phyloP scores from a whole-genome alignment of 2,329 filamentous ascomycete genomes.

The Capronia americana region DNA sequence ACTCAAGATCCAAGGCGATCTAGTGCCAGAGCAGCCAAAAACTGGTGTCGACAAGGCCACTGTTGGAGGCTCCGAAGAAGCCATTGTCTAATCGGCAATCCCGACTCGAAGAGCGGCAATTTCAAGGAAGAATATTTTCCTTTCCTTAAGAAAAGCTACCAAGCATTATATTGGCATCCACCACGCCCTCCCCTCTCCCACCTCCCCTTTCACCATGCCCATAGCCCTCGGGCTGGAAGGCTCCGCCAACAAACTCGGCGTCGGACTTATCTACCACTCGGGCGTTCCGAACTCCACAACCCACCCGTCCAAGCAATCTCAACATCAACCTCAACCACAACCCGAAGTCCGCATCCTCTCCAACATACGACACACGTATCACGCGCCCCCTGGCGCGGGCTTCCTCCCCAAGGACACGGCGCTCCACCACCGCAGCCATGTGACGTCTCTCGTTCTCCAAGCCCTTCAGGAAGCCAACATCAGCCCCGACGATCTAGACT shows the following conservation, averaged over 20 bases:
- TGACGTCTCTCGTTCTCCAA: constrained; percentile 78
- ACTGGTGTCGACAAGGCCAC: background rate
- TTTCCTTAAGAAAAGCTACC: background rate
- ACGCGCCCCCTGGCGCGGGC: constrained; percentile 87
- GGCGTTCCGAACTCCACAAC: constrained; percentile 63
- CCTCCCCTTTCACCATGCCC: background rate
- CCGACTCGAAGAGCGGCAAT: background rate
- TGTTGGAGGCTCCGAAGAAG: background rate
- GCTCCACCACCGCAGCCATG: constrained; percentile 84
- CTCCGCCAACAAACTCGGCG: constrained; percentile 96
- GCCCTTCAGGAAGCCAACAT: constrained; percentile 75
- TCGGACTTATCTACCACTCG: constrained; percentile 73
- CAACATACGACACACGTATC: constrained; percentile 93
- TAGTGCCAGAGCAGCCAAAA: background rate
- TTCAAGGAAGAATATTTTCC: background rate
- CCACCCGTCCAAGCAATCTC: constrained; percentile 43
- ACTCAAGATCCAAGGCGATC: background rate
- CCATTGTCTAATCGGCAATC: background rate
- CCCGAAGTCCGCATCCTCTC: constrained; percentile 67
- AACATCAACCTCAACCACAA: constrained; percentile 56
- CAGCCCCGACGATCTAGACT: constrained; percentile 72
- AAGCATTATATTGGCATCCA: background rate
- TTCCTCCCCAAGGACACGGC: constrained; percentile 98
- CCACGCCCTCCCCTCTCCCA: too few relatives aligned
- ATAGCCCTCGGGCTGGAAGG: constrained; percentile 82